Base-by-base conservation (phyloP, 2,329 filamentous ascomycete genomes). In the Aureobasidium lini region DNA sequence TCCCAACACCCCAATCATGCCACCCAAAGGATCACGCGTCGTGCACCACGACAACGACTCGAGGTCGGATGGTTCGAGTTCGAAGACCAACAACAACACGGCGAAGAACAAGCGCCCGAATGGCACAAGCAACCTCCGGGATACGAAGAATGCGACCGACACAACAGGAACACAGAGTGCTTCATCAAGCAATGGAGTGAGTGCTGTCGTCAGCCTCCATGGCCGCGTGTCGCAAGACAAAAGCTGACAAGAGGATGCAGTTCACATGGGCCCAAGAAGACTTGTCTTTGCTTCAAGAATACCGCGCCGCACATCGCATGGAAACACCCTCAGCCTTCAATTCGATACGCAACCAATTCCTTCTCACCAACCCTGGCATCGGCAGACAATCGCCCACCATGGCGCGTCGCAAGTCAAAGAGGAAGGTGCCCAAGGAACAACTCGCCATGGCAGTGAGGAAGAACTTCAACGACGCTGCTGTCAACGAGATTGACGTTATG, bases 401-500 rank as follows among this genome's bases (percentile, higher is more conserved):
- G 84, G 83, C 85, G 44, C 77, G 86, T 60, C 81, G 79, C 65
- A 84, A 82, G 64, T 78, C 84, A 48, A 79, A 84, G 67, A 77
- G 85, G 56, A 80, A 87, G 58, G 85, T 91, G 69, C 83, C 81
- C 67, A 88, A 88, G 69, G 85, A 90, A 39, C 82, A 88, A 64
- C 77, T 95, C 58, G 87, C 87, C 8, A 79, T 84, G 64, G 80
- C 83, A 1, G 87, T 92, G 50, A 81, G 89, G 64, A 92, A 90
- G 71, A 88, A 94, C 73, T 94, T 94, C 76, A 94, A 94, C 69
- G 84, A 84, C 36, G 79, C 89, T 64, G 87, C 87, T 15, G 83
- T 93, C 42, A 86, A 85, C 64, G 90, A 95, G 76, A 90, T 86
- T 69, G 89, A 94, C 66, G 86, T 91, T 64, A 87, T 94, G 60